These are phyloP conservation scores for Chenopodium berlandieri DNA, from an alignment of 148 eudicot genomes.

Conservation along the genomic window DNA sequence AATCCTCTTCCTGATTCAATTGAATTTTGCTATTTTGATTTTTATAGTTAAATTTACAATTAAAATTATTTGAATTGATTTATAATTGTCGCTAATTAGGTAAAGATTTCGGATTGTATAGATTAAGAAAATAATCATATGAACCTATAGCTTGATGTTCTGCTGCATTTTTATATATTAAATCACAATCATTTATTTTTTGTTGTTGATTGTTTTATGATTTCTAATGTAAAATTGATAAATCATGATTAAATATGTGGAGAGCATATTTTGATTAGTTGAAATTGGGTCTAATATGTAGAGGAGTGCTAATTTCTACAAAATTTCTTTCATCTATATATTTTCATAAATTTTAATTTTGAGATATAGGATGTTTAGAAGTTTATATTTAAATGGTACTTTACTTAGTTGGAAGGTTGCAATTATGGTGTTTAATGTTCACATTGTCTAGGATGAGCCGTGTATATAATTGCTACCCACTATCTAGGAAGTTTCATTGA, in stretches of 20 bases:
- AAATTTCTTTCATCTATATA: too few relatives aligned
- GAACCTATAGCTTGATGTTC: background rate
- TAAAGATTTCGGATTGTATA: background rate
- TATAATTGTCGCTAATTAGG: too few relatives aligned
- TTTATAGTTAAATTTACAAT: background rate
- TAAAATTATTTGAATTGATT: background rate
- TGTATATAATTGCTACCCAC: too few relatives aligned
- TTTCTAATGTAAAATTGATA: background rate
- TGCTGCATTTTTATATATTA: too few relatives aligned
- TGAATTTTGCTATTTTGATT: background rate
- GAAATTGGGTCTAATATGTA: background rate
- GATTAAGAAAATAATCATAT: background rate
- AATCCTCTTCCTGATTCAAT: background rate
- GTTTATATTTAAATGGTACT: too few relatives aligned
- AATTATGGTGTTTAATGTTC: background rate
- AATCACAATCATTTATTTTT: too few relatives aligned
- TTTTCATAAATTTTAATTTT: too few relatives aligned
- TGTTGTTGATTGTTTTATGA: background rate
- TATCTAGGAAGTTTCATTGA: too few relatives aligned
- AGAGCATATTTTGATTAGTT: background rate
- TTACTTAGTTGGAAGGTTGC: too few relatives aligned
- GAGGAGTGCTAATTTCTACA: background rate
- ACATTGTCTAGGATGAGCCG: background rate
- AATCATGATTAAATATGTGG: too few relatives aligned
- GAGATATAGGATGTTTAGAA: too few relatives aligned